These are phyloP conservation scores for Blastobotrys chiropterorum DNA, from an alignment of 805 yeast genomes.

Conservation along the genomic window DNA sequence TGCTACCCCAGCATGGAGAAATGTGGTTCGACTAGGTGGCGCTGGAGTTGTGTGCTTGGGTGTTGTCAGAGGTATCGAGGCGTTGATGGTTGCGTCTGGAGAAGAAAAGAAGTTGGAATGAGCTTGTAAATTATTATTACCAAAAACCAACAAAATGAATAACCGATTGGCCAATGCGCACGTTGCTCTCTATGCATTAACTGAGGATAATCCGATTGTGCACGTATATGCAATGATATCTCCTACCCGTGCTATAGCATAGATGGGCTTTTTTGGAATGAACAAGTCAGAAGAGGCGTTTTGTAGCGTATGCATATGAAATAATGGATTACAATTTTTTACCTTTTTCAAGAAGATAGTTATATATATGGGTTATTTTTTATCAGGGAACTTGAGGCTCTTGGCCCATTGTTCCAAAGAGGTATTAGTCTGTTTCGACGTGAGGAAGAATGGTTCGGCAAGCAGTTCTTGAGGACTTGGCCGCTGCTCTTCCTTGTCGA, in stretches of 20 bases:
- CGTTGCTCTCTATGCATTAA: background rate
- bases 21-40: conserved; percentile 48
- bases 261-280: too few relatives aligned
- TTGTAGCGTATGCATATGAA: too few relatives aligned
- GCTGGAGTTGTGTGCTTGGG: conserved; percentile 51
- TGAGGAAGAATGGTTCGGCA: conserved; percentile 26
- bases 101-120: conserved; percentile 4
- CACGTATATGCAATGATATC: too few relatives aligned
- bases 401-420: conserved; percentile 21
- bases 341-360: background rate
- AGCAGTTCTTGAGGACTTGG: conserved; percentile 69
- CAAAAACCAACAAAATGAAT: background rate
- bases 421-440: conserved; percentile 19
- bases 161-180: conserved; percentile 1
- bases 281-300: too few relatives aligned
- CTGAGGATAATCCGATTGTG: too few relatives aligned
- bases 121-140: background rate
- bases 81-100: conserved; percentile 25
- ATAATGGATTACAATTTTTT: background rate
- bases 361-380: background rate
- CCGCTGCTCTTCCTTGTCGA: conserved; percentile 67
- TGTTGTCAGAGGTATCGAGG: conserved; percentile 56
- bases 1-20: conserved; percentile 42
- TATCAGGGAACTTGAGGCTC: conserved; percentile 4
- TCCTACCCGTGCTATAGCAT: too few relatives aligned